Conservation (phyloP, 768 basidiomycete genomes). For the Leccinum imitatum region DNA sequence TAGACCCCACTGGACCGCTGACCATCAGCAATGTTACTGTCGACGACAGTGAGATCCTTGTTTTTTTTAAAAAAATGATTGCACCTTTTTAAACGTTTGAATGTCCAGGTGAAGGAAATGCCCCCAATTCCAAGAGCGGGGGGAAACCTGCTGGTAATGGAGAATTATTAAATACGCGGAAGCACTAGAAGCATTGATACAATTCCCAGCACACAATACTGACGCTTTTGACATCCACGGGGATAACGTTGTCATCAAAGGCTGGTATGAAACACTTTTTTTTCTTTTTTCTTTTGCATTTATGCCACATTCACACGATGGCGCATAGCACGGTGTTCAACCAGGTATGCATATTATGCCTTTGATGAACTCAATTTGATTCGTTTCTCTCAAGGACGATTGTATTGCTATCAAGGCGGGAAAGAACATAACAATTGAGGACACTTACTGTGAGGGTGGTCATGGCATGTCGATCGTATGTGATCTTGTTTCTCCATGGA, state of each 20-base stretch:
- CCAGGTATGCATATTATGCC: conserved; percentile 16
- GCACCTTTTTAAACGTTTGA: background rate
- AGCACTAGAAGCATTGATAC: background rate
- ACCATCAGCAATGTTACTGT: conserved; percentile 48
- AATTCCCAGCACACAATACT: conserved; percentile 43
- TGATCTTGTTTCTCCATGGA: background rate
- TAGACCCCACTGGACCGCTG: conserved; percentile 31
- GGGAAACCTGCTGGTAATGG: conserved; percentile 46
- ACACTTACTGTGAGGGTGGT: conserved; percentile 55
- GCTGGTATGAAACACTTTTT: conserved; percentile 13
- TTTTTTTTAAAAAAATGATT: background rate
- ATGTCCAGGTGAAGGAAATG: conserved; percentile 48
- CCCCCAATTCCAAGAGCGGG: conserved; percentile 49
- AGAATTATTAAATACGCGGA: background rate
- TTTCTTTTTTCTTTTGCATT: background rate
- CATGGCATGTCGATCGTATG: conserved; percentile 61
- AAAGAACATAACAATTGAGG: conserved; percentile 44
- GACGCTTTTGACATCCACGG: conserved; percentile 49
- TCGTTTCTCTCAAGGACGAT: conserved; percentile 48
- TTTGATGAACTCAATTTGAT: background rate
- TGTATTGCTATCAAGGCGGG: conserved; percentile 55
- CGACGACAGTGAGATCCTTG: conserved; percentile 51
- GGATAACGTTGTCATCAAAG: conserved; percentile 35
- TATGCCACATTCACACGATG: background rate
- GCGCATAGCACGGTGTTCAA: conserved; percentile 23